Evolutionary conservation across 2,329 filamentous ascomycete genomes (phyloP), one percentile per base, ranked within the genome.

Genomic region (Pestalotiopsis sp.): DNA sequence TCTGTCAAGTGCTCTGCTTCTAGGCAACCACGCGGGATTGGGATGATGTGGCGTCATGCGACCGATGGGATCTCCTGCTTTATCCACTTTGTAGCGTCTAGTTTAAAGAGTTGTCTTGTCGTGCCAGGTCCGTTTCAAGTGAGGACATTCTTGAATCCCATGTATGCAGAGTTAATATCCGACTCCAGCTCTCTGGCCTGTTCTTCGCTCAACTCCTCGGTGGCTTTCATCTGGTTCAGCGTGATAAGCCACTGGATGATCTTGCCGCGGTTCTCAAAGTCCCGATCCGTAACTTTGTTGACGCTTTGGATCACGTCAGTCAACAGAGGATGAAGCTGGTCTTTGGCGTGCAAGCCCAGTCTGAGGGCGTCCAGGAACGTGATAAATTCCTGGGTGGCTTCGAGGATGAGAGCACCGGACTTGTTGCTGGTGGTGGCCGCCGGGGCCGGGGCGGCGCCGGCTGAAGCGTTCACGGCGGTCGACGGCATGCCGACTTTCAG

Each of bases 231-330:
- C 82, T 98, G 95, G 78, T 99, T 99, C 72, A 99, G 85, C 6
- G 93, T 92, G 75, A 99, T 99, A 73, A 99, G 86, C 96, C 96
- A 99, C 79, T 98, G 95, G 68, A 99, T 94, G 74, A 99, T 98
- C 86, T 98, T 98, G 74, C 93, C 94, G 73, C 97, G 91, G 77
- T 92, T 95, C 74, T 98, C 95, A 78, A 99, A 99, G 76, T 98
- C 95, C 71, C 91, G 89, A 78, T 97, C 94, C 3, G 95, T 98
- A 71, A 99, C 96, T 77, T 97, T 96, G 82, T 98, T 98, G 72
- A 98, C 95, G 2, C 94, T 95, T 77, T 98, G 95, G 70, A 99
- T 99, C 20, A 98, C 94, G 75, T 98, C 96, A 1, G 95, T 95
- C 2, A 99, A 87, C 23, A 99, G 85, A 3, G 96, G 96, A 77